Evolutionary conservation across 352 stramenopile species (phyloP).

Genomic region (Globisporangium splendens): DNA sequence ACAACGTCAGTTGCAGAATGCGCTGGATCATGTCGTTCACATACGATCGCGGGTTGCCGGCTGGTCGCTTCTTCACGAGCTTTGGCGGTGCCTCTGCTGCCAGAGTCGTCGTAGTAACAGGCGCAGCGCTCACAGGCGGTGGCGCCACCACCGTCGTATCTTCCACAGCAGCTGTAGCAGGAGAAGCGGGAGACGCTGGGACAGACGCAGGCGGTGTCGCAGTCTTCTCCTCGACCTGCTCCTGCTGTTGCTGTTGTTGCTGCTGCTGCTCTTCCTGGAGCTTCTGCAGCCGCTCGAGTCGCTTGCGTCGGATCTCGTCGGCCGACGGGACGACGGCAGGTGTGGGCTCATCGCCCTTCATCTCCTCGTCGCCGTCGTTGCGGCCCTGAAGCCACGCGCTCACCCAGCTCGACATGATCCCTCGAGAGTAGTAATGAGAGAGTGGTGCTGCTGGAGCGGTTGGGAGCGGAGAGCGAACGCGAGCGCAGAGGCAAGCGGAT

Average conservation of each 20-base stretch:
- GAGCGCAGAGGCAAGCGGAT: background rate
- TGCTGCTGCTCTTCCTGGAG: constrained; percentile 42
- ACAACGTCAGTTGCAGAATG: constrained; percentile 62
- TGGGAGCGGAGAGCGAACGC: background rate
- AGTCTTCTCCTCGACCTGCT: background rate
- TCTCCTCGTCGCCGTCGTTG: constrained; percentile 40
- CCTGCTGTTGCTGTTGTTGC: constrained; percentile 17
- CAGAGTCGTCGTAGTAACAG: background rate
- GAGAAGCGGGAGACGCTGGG: background rate
- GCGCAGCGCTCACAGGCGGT: background rate
- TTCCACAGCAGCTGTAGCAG: background rate
- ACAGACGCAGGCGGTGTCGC: constrained; percentile 6
- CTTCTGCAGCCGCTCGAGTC: constrained; percentile 61
- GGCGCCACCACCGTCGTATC: constrained; percentile 6
- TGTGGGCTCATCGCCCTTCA: constrained; percentile 20
- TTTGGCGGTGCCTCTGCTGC: constrained; percentile 13
- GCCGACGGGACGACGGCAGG: constrained; percentile 24
- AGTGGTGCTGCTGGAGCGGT: background rate
- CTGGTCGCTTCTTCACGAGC: constrained; percentile 27
- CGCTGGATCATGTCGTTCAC: constrained; percentile 79
- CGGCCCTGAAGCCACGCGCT: constrained; percentile 53
- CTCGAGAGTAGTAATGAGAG: background rate
- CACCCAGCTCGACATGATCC: constrained; percentile 48
- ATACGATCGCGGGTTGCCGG: constrained; percentile 33
- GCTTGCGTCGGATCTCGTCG: constrained; percentile 43